phyloP scores from a whole-genome alignment of 1,139 yeast genomes.

The Taphrina flavorubra region DNA sequence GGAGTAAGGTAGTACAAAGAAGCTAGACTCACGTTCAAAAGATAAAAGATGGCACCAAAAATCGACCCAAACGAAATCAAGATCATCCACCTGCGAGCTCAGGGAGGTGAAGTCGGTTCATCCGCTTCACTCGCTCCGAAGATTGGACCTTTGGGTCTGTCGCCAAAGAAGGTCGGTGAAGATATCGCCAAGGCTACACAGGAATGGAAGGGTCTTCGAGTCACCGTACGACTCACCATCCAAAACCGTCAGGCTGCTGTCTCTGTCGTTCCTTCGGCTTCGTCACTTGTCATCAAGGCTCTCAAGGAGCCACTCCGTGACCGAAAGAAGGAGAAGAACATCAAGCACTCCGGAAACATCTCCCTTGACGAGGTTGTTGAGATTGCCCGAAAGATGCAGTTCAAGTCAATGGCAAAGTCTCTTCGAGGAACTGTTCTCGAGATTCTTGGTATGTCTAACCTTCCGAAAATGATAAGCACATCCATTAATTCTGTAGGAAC shows the following conservation, averaged over 20 bases:
- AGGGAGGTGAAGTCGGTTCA: conserved; percentile 99
- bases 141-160: conserved; percentile 99
- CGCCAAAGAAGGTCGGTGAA: conserved; percentile 99
- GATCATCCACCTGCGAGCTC: conserved; percentile 99
- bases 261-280: conserved; percentile 99
- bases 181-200: conserved; percentile 99
- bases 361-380: conserved; percentile 95
- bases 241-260: conserved; percentile 99
- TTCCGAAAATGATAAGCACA: conserved; percentile 66
- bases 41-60: conserved; percentile 59
- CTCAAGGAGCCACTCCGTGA: conserved; percentile 99
- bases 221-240: conserved; percentile 96
- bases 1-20: conserved; percentile 40
- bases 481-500: conserved; percentile 29
- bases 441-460: conserved; percentile 71
- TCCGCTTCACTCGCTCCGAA: conserved; percentile 99
- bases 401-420: conserved; percentile 97
- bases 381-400: conserved; percentile 97
- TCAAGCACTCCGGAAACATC: conserved; percentile 99
- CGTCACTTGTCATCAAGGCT: conserved; percentile 98
- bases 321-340: conserved; percentile 99
- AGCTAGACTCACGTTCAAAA: neutral
- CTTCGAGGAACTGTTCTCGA: conserved; percentile 97
- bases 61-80: conserved; percentile 98
- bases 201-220: conserved; percentile 89